Evolutionary conservation across 768 basidiomycete species (phyloP), one percentile per base, ranked within the genome.

Genomic region (Tylopilus plumbeoviolaceoides): DNA sequence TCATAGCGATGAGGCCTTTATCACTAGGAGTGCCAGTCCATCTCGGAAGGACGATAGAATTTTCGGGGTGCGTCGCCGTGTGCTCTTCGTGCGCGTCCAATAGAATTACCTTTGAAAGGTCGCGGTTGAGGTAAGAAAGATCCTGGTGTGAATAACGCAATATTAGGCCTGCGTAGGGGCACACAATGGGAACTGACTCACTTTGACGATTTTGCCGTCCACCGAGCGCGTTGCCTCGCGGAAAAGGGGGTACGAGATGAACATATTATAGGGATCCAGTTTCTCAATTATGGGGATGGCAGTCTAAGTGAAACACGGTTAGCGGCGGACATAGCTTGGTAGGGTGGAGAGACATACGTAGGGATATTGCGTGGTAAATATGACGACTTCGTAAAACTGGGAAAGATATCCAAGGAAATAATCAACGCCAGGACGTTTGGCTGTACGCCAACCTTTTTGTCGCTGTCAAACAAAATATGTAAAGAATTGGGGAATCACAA

Each of bases 381-480:
- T 77, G 31, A 98, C 95, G 52, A 98, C 83, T 75, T 99, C 97
- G 68, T 93, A 99, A 75, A 98, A 99, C 65, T 98, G 95, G 0
- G 93, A 91, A 44, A 99, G 82, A 69, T 99, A 99, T 25, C 83
- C 95, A 31, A 99, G 78, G 81, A 99, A 99, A 73, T 99, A 98
- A 66, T 99, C 97, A 15, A 94, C 90, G 5, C 97, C 97, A 1
- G 97, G 95, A 31, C 97, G 84, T 73, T 98, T 99, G 6, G 95
- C 95, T 4, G 95, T 98, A 59, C 92, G 78, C 8, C 97, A 99
- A 47, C 97, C 97, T 62, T 91, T 79, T 72, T 91, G 82, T 50
- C 95, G 84, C 93, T 97, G 54, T 31, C 12, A 33, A 38, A 18
- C n/a, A 41, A 6, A n/a, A 21, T 44, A 40, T 31, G 42, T 30